Conservation (phyloP, 306 rosid genomes). For the Hippophae tibetana region DNA sequence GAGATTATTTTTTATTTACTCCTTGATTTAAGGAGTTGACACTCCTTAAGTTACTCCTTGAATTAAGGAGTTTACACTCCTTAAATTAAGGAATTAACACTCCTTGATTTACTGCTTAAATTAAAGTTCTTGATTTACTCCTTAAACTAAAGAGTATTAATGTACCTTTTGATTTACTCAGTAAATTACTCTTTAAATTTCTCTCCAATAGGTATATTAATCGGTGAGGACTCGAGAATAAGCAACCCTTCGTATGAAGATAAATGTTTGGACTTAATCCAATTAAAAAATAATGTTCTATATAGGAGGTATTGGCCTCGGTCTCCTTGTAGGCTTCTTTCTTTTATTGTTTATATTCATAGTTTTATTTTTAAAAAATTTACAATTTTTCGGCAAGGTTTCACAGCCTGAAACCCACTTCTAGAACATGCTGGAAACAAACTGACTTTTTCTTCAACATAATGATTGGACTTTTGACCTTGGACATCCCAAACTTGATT, state of each 20-base stretch:
- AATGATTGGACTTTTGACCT: not conserved
- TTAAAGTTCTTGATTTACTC: too few species aligned
- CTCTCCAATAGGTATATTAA: conserved; percentile 17
- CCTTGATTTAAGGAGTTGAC: too few species aligned
- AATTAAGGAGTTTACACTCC: too few species aligned
- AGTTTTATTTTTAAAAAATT: not conserved
- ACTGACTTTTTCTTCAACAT: not conserved
- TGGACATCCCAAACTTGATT: too few species aligned
- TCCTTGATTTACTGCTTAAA: too few species aligned
- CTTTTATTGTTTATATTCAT: not conserved
- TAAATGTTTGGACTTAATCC: conserved; percentile 26
- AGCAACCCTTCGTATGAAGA: conserved; percentile 5
- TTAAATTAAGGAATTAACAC: too few species aligned
- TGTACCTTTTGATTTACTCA: too few species aligned
- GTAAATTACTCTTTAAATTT: too few species aligned
- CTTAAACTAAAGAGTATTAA: too few species aligned
- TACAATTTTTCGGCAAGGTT: not conserved
- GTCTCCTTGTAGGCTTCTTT: conserved; percentile 8
- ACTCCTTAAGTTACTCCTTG: too few species aligned
- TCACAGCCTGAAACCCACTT: not conserved
- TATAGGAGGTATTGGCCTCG: conserved; percentile 35
- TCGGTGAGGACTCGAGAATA: conserved; percentile 28
- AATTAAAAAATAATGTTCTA: conserved; percentile 19
- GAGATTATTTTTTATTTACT: too few species aligned
- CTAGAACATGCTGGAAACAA: not conserved